Conservation (phyloP, 2,329 filamentous ascomycete genomes). For the Allantophomopsis cytisporea region DNA sequence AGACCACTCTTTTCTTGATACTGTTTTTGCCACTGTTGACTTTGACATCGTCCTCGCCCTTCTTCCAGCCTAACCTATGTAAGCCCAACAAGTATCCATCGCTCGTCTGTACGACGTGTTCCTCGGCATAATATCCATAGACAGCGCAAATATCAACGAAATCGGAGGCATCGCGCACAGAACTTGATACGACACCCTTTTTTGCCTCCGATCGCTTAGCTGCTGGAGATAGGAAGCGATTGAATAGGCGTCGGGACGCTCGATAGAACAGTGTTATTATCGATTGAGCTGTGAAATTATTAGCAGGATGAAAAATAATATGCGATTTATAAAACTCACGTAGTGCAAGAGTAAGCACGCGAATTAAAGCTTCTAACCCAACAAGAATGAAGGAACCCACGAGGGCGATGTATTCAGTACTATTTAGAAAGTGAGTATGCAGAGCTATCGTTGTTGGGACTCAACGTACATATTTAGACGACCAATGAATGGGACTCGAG, state of each 20-base stretch:
- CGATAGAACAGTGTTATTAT: constrained; percentile 75
- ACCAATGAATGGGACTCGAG: constrained; percentile 48
- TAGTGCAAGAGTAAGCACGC: constrained; percentile 76
- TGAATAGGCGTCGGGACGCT: constrained; percentile 71
- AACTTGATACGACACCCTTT: constrained; percentile 46
- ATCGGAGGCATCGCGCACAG: constrained; percentile 75
- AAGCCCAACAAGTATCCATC: constrained; percentile 89
- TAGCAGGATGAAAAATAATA: constrained; percentile 1
- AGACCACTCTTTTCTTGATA: constrained; percentile 72
- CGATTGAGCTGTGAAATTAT: constrained; percentile 44
- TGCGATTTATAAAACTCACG: constrained; percentile 36
- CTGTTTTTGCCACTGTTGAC: constrained; percentile 62
- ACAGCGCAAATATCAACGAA: constrained; percentile 89
- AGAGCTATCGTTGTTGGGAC: not conserved
- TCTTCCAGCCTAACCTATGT: constrained; percentile 73
- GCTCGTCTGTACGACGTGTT: constrained; percentile 87
- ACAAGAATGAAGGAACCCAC: constrained; percentile 74
- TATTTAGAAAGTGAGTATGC: constrained; percentile 18
- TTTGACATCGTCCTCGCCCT: constrained; percentile 64
- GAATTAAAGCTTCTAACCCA: constrained; percentile 67
- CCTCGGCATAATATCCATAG: constrained; percentile 86
- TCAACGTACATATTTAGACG: constrained; percentile 34
- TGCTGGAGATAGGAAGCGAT: constrained; percentile 58
- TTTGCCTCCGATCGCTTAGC: constrained; percentile 53
- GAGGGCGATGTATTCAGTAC: constrained; percentile 78